Percentiles rank a stretch among this genome's conserved stretches.
Conservation (phyloP, 2,329 filamentous ascomycete genomes). For the Cladobotryum mycophilum region DNA sequence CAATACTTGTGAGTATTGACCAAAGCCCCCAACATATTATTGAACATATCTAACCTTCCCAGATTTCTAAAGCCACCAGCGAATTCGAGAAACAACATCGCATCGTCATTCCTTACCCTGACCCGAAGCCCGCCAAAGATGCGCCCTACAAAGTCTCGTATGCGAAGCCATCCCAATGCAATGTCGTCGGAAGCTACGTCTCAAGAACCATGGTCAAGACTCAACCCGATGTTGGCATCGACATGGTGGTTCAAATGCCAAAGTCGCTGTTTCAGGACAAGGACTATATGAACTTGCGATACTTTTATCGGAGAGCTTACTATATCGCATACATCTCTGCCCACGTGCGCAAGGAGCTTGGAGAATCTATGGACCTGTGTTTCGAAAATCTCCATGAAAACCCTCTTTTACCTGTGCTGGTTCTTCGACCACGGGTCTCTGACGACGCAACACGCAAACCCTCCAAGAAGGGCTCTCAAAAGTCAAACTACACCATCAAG, state of each 20-base stretch:
- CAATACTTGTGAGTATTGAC: neutral
- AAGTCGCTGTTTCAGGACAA: conserved; percentile 78
- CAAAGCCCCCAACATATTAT: neutral
- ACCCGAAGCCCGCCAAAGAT: conserved; percentile 69
- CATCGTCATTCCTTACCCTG: conserved; percentile 74
- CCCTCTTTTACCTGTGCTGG: conserved; percentile 63
- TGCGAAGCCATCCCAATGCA: conserved; percentile 67
- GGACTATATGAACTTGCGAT: conserved; percentile 86
- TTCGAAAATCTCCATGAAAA: conserved; percentile 70
- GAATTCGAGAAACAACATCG: conserved; percentile 61
- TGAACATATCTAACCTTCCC: neutral
- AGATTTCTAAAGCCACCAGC: conserved; percentile 64
- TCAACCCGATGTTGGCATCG: conserved; percentile 55
- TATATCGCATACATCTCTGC: conserved; percentile 79
- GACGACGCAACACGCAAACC: conserved; percentile 15
- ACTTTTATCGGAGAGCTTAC: conserved; percentile 91
- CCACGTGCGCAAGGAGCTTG: conserved; percentile 55
- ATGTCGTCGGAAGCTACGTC: conserved; percentile 84
- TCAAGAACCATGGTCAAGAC: conserved; percentile 66
- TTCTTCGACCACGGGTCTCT: conserved; percentile 32
- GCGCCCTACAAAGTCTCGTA: conserved; percentile 79
- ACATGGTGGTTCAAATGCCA: conserved; percentile 86
- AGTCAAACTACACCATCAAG: conserved; percentile 54
- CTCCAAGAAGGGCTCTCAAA: conserved; percentile 21
- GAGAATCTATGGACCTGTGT: conserved; percentile 47